Conservation (phyloP, 1,139 yeast genomes). For the Taphrina communis region DNA sequence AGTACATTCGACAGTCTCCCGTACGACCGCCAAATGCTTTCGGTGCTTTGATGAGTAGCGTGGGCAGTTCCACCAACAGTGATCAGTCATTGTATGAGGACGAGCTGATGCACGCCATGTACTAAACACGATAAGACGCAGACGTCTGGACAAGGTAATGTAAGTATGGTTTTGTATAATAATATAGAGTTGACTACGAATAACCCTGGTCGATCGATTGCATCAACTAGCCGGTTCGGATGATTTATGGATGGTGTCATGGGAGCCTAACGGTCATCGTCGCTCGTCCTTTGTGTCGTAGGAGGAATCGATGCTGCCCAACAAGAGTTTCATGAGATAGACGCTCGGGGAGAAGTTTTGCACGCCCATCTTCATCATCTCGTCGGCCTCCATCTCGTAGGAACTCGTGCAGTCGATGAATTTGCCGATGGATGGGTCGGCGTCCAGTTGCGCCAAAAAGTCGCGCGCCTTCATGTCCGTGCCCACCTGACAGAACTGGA, state of each 20-base stretch:
- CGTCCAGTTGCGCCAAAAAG: slow-evolving; percentile 50
- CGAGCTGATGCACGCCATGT: slow-evolving; percentile 8
- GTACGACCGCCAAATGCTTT: neutral
- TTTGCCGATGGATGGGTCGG: slow-evolving; percentile 50
- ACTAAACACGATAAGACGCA: neutral
- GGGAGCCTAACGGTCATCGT: neutral
- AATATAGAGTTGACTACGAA: too few relatives aligned
- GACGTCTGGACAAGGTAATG: too few relatives aligned
- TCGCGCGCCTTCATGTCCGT: slow-evolving; percentile 51
- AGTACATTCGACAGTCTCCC: neutral
- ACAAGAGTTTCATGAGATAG: slow-evolving; percentile 51
- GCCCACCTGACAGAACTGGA: slow-evolving; percentile 53
- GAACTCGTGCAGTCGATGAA: slow-evolving; percentile 52
- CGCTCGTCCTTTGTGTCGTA: slow-evolving; percentile 39
- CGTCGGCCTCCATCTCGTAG: slow-evolving; percentile 52
- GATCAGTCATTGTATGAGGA: slow-evolving; percentile 10
- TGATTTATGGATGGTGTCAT: too few relatives aligned
- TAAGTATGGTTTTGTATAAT: too few relatives aligned
- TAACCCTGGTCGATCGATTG: too few relatives aligned
- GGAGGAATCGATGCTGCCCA: slow-evolving; percentile 36
- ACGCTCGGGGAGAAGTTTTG: slow-evolving; percentile 50
- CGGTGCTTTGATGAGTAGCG: neutral
- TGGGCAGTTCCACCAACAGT: slow-evolving; percentile 6
- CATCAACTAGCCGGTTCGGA: too few relatives aligned
- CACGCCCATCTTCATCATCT: slow-evolving; percentile 50